Conservation (phyloP, 345 rosid genomes). For the Eucalyptus victrix region DNA sequence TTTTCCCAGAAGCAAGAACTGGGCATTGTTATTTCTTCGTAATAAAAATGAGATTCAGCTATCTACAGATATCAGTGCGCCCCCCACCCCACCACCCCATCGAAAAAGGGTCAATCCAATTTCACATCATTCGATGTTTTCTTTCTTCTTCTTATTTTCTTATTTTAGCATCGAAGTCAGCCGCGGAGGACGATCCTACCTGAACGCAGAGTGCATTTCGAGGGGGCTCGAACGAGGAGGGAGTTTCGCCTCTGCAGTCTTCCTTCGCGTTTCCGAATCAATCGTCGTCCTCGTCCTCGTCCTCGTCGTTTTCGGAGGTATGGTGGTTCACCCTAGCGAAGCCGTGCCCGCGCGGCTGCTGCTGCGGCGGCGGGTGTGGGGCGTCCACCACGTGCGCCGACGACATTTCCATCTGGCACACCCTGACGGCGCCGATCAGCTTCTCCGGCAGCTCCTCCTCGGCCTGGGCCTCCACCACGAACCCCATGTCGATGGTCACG, state of each 20-base stretch:
- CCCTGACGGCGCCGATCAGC: conserved; percentile 73
- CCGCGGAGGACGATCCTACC: not conserved
- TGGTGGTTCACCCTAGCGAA: conserved; percentile 56
- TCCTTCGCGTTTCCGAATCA: not conserved
- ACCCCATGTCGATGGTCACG: conserved; percentile 87
- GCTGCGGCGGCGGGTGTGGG: not conserved
- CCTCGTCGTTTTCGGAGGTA: conserved; percentile 20
- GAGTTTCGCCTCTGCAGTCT: not conserved
- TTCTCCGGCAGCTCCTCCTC: conserved; percentile 85
- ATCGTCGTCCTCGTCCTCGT: conserved; percentile 12
- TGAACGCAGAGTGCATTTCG: not conserved
- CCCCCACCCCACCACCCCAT: not conserved
- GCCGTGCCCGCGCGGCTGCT: conserved; percentile 22
- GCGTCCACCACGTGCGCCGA: conserved; percentile 48
- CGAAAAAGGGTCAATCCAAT: not conserved
- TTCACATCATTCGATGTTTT: not conserved
- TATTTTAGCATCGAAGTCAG: not conserved
- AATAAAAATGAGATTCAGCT: not conserved
- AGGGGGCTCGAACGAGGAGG: not conserved
- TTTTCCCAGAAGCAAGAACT: not conserved
- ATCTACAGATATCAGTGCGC: not conserved
- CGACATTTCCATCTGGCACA: conserved; percentile 86
- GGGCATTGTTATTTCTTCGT: not conserved
- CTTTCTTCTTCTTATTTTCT: not conserved
- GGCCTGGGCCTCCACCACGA: conserved; percentile 65